Evolutionary conservation across 345 rosid genomes (phyloP).

Genomic region (Cardamine occulta): DNA sequence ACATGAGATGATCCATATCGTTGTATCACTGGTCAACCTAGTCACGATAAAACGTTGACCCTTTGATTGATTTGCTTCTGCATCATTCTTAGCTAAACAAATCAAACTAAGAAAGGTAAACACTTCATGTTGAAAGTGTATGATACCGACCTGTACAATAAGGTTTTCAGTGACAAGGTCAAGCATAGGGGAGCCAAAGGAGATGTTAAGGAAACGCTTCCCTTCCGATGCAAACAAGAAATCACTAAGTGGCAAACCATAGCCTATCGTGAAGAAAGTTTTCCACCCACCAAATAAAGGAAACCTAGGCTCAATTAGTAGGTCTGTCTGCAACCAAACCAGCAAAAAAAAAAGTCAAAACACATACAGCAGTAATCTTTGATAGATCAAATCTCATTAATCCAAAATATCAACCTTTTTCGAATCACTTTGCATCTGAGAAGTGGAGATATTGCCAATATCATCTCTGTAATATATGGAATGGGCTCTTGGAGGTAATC

Average conservation of each 20-base stretch:
- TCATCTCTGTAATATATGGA: slow-evolving; percentile 93
- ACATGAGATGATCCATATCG: background rate
- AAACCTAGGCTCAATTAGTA: slow-evolving; percentile 87
- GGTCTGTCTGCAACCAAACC: slow-evolving; percentile 71
- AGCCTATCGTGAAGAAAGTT: slow-evolving; percentile 93
- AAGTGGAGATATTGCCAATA: slow-evolving; percentile 98
- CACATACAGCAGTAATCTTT: slow-evolving; percentile 5
- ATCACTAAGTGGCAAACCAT: slow-evolving; percentile 87
- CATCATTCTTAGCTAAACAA: slow-evolving; percentile 2
- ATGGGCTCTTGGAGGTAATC: slow-evolving; percentile 91
- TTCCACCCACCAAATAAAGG: slow-evolving; percentile 98
- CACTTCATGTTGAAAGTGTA: slow-evolving; percentile 7
- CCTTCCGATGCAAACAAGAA: slow-evolving; percentile 78
- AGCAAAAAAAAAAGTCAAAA: slow-evolving; percentile 39
- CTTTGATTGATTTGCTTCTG: background rate
- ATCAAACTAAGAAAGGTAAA: slow-evolving; percentile 6
- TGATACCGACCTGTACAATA: slow-evolving; percentile 68
- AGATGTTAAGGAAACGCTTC: slow-evolving; percentile 70
- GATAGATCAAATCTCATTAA: background rate
- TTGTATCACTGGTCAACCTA: background rate
- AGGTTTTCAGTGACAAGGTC: slow-evolving; percentile 79
- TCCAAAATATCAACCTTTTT: slow-evolving; percentile 60
- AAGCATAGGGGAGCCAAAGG: slow-evolving; percentile 74
- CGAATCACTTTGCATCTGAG: slow-evolving; percentile 76
- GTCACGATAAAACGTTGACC: background rate